phyloP scores from a whole-genome alignment of 805 yeast species.

The Ogataea allantospora region DNA sequence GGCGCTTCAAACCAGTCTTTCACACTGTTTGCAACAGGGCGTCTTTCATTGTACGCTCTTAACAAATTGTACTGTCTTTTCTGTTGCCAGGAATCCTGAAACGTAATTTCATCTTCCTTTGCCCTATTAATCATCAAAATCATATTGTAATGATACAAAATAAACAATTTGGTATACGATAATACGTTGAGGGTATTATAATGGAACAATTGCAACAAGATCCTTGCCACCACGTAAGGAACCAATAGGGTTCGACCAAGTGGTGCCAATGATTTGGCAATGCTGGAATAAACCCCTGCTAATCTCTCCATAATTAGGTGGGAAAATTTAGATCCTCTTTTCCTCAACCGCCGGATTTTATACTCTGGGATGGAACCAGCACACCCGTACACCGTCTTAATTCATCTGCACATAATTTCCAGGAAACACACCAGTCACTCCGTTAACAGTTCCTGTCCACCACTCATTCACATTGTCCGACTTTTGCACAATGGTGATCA shows the following conservation, averaged over 20 bases:
- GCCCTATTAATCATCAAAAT: slow-evolving; percentile 27
- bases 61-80: slow-evolving; percentile 18
- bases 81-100: slow-evolving; percentile 22
- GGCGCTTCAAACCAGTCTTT: slow-evolving; percentile 28
- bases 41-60: slow-evolving; percentile 18
- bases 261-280: slow-evolving; percentile 13
- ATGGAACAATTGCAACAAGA: slow-evolving; percentile 21
- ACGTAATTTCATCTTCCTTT: slow-evolving; percentile 21
- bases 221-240: slow-evolving; percentile 27
- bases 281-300: slow-evolving; percentile 2
- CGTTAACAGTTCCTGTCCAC: slow-evolving; percentile 94
- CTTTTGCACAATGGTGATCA: slow-evolving; percentile 78
- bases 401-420: slow-evolving; percentile 90
- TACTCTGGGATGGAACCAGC: not conserved
- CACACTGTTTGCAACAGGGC: slow-evolving; percentile 21
- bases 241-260: slow-evolving; percentile 24
- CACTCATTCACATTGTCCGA: slow-evolving; percentile 88
- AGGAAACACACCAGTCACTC: slow-evolving; percentile 89
- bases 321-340: slow-evolving; percentile 9
- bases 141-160: slow-evolving; percentile 25
- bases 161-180: slow-evolving; percentile 18
- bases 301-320: slow-evolving; percentile 12
- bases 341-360: slow-evolving; percentile 8
- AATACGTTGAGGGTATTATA: slow-evolving; percentile 17
- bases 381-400: slow-evolving; percentile 17